Base-by-base conservation (phyloP, 495 filamentous ascomycete genomes). In the Xylaria telfairii region DNA sequence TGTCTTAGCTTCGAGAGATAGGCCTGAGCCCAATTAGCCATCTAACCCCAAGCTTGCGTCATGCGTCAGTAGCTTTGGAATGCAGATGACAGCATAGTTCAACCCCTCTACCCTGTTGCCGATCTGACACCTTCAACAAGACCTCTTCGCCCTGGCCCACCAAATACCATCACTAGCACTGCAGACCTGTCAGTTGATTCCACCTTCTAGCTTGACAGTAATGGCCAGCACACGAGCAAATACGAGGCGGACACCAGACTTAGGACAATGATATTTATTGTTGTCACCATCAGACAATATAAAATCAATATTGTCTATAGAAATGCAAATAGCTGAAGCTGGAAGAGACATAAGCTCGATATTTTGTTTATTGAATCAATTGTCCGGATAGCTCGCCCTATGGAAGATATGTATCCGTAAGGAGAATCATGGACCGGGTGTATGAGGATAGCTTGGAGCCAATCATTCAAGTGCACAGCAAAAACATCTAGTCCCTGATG, bases 1-100 rank as follows among this genome's bases (percentile, higher is more conserved):
- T 84, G 91, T 95, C 10, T 76, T 97, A 61, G 86, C 83, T 19
- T 47, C 71, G 8, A 54, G 63, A 21, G 46, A 39, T 34, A 42
- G 44, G 37, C 32, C 63, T 39, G 44, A 68, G 41, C n/a, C 30
- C 32, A 13, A 19, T 59, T 13, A 34, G 7, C 19, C 17, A 8
- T 37, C 17, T 59, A 15, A 37, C 10, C 32, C 0, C 3, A 10
- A 21, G n/a, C 28, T 59, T 34, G 15, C 56, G 32, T 59, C 56
- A 57, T 34, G 17, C 24, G 3, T 62, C 0, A 26, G 17, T 42
- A 32, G 37, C 34, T 62, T 15, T 42, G 59, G 34, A 62, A 62
- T 42, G 34, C 42, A 15, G n/a, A 42, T 62, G 34, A 39, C 37
- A 13, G 9, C 1, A 26, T 21, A 7, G 30, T 10, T 59, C 30